A percentile compares a stretch with the other conserved stretches of the same genome.
Evolutionary conservation across 805 yeast genomes (phyloP).

Genomic region (Cyberlindnera meyerae): DNA sequence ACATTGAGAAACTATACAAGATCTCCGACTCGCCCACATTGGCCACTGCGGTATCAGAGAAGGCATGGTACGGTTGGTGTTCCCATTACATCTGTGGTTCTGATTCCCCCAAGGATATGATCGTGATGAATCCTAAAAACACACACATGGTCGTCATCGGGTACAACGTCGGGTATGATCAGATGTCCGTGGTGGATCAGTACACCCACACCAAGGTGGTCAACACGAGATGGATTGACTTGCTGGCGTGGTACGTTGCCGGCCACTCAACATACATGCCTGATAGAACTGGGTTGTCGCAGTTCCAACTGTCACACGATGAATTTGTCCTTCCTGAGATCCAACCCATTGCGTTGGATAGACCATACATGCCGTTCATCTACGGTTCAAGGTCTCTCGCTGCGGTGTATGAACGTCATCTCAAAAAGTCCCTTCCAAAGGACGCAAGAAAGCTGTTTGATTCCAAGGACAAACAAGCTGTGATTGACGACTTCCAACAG

Average conservation of each 20-base stretch:
- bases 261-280: slow-evolving; percentile 2
- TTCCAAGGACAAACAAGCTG: slow-evolving; percentile 44
- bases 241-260: slow-evolving; percentile 71
- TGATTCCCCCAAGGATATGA: slow-evolving; percentile 37
- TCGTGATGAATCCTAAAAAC: slow-evolving; percentile 51
- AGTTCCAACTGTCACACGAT: background rate
- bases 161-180: slow-evolving; percentile 79
- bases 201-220: slow-evolving; percentile 52
- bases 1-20: slow-evolving; percentile 10
- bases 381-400: slow-evolving; percentile 1
- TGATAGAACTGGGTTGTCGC: background rate
- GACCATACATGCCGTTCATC: background rate
- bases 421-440: slow-evolving; percentile 56
- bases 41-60: slow-evolving; percentile 69
- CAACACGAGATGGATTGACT: slow-evolving; percentile 74
- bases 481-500: slow-evolving; percentile 49
- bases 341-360: background rate
- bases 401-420: slow-evolving; percentile 19
- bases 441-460: slow-evolving; percentile 57
- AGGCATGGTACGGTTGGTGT: slow-evolving; percentile 91
- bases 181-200: slow-evolving; percentile 78
- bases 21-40: slow-evolving; percentile 50
- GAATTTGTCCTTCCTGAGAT: slow-evolving; percentile 1
- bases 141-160: slow-evolving; percentile 63
- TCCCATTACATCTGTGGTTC: slow-evolving; percentile 69